Conservation (phyloP, 345 rosid genomes). For the Moringa oleifera region DNA sequence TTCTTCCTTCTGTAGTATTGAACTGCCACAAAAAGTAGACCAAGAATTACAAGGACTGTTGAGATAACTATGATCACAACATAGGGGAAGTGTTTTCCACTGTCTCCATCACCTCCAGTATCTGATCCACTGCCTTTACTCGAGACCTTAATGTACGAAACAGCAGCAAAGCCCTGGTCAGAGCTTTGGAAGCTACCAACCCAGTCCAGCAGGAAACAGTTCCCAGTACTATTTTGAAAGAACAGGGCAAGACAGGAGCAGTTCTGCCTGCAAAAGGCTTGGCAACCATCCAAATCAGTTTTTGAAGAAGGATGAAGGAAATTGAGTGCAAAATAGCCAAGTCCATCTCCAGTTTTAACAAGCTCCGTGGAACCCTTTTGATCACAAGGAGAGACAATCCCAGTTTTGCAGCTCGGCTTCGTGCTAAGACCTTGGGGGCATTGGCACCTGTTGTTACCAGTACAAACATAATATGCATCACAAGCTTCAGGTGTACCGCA, state of each 20-base stretch:
- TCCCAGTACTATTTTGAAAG: constrained; percentile 56
- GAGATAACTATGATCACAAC: constrained; percentile 46
- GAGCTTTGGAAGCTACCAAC: constrained; percentile 63
- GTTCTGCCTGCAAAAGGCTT: constrained; percentile 50
- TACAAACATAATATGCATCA: constrained; percentile 49
- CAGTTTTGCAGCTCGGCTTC: constrained; percentile 42
- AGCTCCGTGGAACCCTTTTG: constrained; percentile 36
- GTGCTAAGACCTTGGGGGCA: constrained; percentile 51
- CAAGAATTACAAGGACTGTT: constrained; percentile 42
- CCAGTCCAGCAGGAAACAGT: constrained; percentile 66
- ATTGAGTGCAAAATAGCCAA: constrained; percentile 59
- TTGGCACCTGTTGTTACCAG: constrained; percentile 41
- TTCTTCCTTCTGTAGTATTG: constrained; percentile 39
- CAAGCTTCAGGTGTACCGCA: constrained; percentile 76
- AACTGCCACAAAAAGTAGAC: constrained; percentile 42
- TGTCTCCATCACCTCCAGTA: constrained; percentile 26
- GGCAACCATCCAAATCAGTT: constrained; percentile 59
- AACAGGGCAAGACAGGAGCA: constrained; percentile 81
- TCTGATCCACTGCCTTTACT: constrained; percentile 15
- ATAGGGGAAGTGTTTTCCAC: constrained; percentile 37
- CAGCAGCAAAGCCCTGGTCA: constrained; percentile 26
- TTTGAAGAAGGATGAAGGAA: constrained; percentile 48
- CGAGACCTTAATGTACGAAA: constrained; percentile 58
- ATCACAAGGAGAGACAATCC: constrained; percentile 51
- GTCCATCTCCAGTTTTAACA: constrained; percentile 43